Evolutionary conservation across 345 rosid species (phyloP), one percentile per base, ranked within the genome.

Genomic region (Eucalyptus regnans): DNA sequence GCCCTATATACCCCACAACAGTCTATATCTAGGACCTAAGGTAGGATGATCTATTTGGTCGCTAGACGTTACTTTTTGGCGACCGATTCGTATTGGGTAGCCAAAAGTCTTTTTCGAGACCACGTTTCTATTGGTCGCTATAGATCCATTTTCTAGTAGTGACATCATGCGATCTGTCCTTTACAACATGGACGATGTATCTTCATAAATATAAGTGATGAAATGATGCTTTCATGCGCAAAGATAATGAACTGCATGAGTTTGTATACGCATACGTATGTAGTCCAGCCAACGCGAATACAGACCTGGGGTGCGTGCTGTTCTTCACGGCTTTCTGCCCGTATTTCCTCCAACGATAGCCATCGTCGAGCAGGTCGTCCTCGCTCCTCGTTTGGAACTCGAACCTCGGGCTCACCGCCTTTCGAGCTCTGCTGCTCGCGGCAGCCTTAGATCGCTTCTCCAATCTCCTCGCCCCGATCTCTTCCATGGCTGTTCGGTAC

Each of bases 301-400:
- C 46, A 20, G n/a, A 96, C 98, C 97, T 96, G 89, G 96, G 97
- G 91, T 91, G 91, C 17, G 64, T 62, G 92, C 94, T 94, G 87
- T 94, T 94, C 92, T 95, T 95, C 51, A 96, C 96, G 15, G 96
- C 90, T 89, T 95, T 95, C 86, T 95, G 97, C 8, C 97, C 97
- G 50, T 95, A 94, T 90, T 93, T 95, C 87, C 97, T 95, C 96
- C 97, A 96, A 3, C 96, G 91, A 66, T 92, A 96, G 33, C 98
- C 98, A 83, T 95, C 97, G 54, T 96, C 98, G 51, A 96, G 96
- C 62, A 96, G 91, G 89, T 96, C 96, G 88, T 94, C 95, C 10
- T 88, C 94, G 87, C 94, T 95, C 89, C 93, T 93, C 4, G 98
- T 96, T 90, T 94, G 95, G 88, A 96, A 96, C 2, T 95, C 96